These are phyloP conservation scores for Buddleja alternifolia DNA, from an alignment of 257 asterid genomes.

Conservation along the genomic window DNA sequence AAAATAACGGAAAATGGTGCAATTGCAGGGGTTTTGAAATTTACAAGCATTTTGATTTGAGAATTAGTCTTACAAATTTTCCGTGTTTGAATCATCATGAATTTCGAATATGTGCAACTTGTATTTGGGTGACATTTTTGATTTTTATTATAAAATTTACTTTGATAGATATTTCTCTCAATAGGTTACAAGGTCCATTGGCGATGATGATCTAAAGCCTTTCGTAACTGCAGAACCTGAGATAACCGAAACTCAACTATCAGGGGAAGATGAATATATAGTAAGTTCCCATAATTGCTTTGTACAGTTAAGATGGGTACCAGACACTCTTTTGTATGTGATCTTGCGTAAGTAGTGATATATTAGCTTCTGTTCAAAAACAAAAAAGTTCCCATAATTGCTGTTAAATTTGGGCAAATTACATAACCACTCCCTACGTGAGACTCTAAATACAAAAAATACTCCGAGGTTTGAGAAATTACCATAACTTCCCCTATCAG, in stretches of 20 bases:
- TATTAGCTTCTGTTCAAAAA: no score
- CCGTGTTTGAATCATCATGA: not conserved
- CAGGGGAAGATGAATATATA: slow-evolving; percentile 79
- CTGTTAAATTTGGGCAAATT: slow-evolving; percentile 7
- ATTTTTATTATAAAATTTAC: not conserved
- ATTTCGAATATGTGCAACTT: slow-evolving; percentile 6
- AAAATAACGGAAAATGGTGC: not conserved
- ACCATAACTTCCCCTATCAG: no score
- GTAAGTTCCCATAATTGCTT: slow-evolving; percentile 43
- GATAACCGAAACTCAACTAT: slow-evolving; percentile 66
- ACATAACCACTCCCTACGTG: no score
- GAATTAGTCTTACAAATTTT: not conserved
- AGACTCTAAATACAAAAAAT: no score
- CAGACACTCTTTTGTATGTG: no score
- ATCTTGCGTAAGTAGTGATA: no score
- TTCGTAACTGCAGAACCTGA: slow-evolving; percentile 97
- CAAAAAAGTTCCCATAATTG: slow-evolving; percentile 33
- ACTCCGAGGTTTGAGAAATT: no score
- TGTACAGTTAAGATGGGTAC: no score
- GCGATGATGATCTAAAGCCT: slow-evolving; percentile 97
- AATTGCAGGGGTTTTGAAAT: no score
- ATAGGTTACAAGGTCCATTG: slow-evolving; percentile 94
- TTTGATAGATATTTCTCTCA: slow-evolving; percentile 4
- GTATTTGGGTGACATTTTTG: not conserved
- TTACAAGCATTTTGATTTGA: no score